phyloP scores from a whole-genome alignment of 2,329 filamentous ascomycete genomes.

The Huntiella abstrusa region DNA sequence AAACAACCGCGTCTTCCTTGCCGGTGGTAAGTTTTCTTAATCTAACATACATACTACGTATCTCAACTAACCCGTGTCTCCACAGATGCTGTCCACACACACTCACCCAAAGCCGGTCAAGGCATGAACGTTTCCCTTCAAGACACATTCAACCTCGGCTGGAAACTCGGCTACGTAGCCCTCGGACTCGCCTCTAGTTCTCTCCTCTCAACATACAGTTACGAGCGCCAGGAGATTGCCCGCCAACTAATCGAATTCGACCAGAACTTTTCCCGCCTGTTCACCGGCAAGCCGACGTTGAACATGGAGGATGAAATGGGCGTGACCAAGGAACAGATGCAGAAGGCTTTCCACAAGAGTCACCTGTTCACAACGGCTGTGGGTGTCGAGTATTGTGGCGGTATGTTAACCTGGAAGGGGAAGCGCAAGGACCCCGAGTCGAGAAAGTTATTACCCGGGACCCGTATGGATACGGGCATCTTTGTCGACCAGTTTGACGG shows the following conservation, averaged over 20 bases:
- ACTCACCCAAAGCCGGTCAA: slow-evolving; percentile 37
- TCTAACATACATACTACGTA: slow-evolving; percentile 16
- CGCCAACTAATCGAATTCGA: slow-evolving; percentile 28
- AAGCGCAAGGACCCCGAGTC: slow-evolving; percentile 17
- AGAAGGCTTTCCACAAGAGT: slow-evolving; percentile 40
- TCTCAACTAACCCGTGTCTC: background rate
- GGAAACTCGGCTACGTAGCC: slow-evolving; percentile 26
- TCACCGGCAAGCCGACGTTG: slow-evolving; percentile 34
- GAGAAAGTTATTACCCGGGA: slow-evolving; percentile 23
- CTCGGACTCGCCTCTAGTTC: slow-evolving; percentile 20
- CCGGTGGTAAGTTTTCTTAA: slow-evolving; percentile 32
- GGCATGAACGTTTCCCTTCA: slow-evolving; percentile 52
- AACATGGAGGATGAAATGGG: slow-evolving; percentile 43
- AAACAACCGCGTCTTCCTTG: slow-evolving; percentile 41
- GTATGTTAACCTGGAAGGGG: slow-evolving; percentile 3
- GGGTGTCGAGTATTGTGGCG: slow-evolving; percentile 19
- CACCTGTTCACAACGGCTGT: slow-evolving; percentile 17
- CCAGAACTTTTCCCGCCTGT: slow-evolving; percentile 29
- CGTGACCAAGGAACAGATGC: slow-evolving; percentile 43
- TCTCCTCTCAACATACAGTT: slow-evolving; percentile 30
- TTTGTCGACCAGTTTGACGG: slow-evolving; percentile 39
- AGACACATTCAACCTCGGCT: slow-evolving; percentile 35
- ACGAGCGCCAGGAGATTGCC: slow-evolving; percentile 29
- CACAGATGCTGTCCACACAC: slow-evolving; percentile 27
- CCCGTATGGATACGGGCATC: slow-evolving; percentile 38